Percentiles rank a stretch among this genome's conserved stretches.
phyloP scores from a whole-genome alignment of 2,329 filamentous ascomycete genomes.

The Fusarium hostae region DNA sequence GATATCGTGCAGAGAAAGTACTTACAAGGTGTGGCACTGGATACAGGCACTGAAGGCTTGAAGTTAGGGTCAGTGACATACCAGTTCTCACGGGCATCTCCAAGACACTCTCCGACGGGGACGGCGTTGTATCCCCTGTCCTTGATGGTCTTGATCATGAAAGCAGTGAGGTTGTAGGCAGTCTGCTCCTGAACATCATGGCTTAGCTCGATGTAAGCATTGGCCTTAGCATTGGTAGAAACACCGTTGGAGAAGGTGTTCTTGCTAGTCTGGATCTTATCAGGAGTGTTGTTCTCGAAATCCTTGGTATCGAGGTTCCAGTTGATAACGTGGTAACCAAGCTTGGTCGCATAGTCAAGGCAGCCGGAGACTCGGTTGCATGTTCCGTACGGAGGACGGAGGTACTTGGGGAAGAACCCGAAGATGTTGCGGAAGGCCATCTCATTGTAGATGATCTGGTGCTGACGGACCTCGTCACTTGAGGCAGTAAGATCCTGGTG shows the following conservation, averaged over 20 bases:
- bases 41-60: slow-evolving; percentile 33
- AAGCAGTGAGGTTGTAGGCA: slow-evolving; percentile 53
- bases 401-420: slow-evolving; percentile 54
- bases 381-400: slow-evolving; percentile 57
- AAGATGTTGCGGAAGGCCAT: slow-evolving; percentile 55
- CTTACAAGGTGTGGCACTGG: background rate
- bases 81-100: slow-evolving; percentile 61
- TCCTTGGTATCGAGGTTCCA: slow-evolving; percentile 71
- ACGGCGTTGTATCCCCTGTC: slow-evolving; percentile 58
- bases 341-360: slow-evolving; percentile 46
- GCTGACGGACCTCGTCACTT: slow-evolving; percentile 45
- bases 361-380: slow-evolving; percentile 53
- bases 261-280: slow-evolving; percentile 60
- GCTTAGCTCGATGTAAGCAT: slow-evolving; percentile 61
- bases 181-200: slow-evolving; percentile 63
- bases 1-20: background rate
- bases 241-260: slow-evolving; percentile 48
- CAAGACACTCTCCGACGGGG: slow-evolving; percentile 67
- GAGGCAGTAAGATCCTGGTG: slow-evolving; percentile 54
- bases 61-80: slow-evolving; percentile 52
- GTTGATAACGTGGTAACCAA: slow-evolving; percentile 67
- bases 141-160: slow-evolving; percentile 56
- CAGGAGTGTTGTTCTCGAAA: slow-evolving; percentile 62
- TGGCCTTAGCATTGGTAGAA: slow-evolving; percentile 45
- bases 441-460: slow-evolving; percentile 57